Percentiles rank a stretch among this genome's conserved stretches.
phyloP scores from a whole-genome alignment of 2,329 filamentous ascomycete genomes.

The Cordyceps fumosorosea region DNA sequence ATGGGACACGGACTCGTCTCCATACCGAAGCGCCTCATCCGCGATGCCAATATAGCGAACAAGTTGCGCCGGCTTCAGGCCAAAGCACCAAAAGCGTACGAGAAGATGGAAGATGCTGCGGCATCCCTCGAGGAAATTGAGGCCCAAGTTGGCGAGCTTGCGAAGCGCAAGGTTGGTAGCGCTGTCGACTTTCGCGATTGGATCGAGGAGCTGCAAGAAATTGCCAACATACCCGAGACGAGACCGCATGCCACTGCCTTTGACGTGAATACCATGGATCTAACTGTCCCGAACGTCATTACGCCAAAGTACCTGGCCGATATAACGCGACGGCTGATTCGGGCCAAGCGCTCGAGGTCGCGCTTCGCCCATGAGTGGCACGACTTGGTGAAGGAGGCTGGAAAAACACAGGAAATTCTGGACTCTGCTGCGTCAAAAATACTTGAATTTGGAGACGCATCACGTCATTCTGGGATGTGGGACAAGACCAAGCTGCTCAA shows the following conservation, averaged over 20 bases:
- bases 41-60: constrained; percentile 69
- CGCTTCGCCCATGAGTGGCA: constrained; percentile 86
- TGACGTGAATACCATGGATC: constrained; percentile 35
- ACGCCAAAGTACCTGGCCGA: constrained; percentile 92
- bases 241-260: constrained; percentile 37
- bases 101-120: constrained; percentile 80
- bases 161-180: constrained; percentile 72
- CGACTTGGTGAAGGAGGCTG: constrained; percentile 65
- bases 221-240: constrained; percentile 61
- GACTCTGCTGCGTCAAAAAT: constrained; percentile 76
- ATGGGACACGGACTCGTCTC: constrained; percentile 97
- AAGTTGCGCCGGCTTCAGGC: constrained; percentile 69
- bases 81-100: constrained; percentile 74
- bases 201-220: constrained; percentile 90
- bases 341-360: constrained; percentile 75
- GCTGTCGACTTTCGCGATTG: constrained; percentile 76
- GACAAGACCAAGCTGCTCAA: constrained; percentile 58
- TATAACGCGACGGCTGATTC: constrained; percentile 71
- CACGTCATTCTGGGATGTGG: constrained; percentile 48
- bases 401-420: constrained; percentile 71
- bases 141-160: constrained; percentile 70
- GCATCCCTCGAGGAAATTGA: constrained; percentile 76
- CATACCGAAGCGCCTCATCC: constrained; percentile 74
- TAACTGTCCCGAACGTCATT: constrained; percentile 68
- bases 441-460: constrained; percentile 63